A percentile compares a stretch with the other conserved stretches of the same genome.
Conservation (phyloP, 2,329 filamentous ascomycete species). For the Cladophialophora yegresii region DNA sequence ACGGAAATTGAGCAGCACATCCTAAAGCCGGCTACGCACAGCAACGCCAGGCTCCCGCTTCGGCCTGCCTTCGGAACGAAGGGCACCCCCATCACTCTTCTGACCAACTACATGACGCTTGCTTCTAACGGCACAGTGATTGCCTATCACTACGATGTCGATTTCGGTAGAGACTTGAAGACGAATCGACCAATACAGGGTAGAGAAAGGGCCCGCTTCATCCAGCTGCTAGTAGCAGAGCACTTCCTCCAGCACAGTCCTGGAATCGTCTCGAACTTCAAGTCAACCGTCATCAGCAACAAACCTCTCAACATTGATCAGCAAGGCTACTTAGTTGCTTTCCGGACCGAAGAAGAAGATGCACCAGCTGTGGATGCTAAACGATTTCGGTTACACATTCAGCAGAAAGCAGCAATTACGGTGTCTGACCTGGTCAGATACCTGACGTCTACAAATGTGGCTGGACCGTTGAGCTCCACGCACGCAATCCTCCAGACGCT, state of each 20-base stretch:
- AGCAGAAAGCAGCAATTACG: too few species aligned
- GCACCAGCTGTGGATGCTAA: neutral
- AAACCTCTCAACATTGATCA: conserved; percentile 29
- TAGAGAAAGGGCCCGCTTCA: conserved; percentile 51
- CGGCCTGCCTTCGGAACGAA: conserved; percentile 45
- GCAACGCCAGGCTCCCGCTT: conserved; percentile 32
- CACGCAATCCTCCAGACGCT: conserved; percentile 5
- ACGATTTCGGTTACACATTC: too few species aligned
- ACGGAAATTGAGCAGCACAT: conserved; percentile 2
- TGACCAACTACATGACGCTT: conserved; percentile 46
- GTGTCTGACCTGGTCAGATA: neutral
- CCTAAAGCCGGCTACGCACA: neutral
- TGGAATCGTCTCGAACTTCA: conserved; percentile 46
- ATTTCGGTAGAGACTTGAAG: conserved; percentile 38
- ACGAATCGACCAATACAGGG: conserved; percentile 40
- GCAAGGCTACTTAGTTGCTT: neutral
- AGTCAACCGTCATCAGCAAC: conserved; percentile 42
- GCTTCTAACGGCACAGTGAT: conserved; percentile 41
- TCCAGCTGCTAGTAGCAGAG: conserved; percentile 51
- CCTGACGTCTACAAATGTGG: neutral
- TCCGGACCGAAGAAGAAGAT: neutral
- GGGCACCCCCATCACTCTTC: conserved; percentile 41
- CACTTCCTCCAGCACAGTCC: conserved; percentile 39
- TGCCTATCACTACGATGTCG: conserved; percentile 49
- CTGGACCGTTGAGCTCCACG: neutral